Conservation (phyloP, 805 yeast genomes). For the Wickerhamomyces subpelliculosus region DNA sequence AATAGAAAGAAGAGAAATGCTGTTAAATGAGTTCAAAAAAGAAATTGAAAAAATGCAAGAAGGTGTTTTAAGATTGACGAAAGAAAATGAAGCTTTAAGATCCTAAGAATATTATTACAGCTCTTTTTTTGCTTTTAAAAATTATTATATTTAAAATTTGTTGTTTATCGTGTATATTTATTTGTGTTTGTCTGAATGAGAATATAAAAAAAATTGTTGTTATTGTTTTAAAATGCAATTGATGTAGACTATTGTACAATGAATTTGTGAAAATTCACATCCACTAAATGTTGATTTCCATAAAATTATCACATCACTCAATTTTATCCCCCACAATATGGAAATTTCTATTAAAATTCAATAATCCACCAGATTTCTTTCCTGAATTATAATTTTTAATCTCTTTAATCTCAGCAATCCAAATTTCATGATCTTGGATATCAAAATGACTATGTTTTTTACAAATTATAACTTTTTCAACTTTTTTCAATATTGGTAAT, state of each 20-base stretch:
- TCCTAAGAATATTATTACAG: background rate
- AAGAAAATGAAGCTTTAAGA: conserved; percentile 14
- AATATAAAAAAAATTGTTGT: too few species aligned
- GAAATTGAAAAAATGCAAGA: conserved; percentile 19
- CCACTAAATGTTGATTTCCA: too few species aligned
- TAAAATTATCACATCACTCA: too few species aligned
- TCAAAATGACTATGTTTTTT: conserved; percentile 41
- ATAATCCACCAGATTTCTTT: conserved; percentile 48
- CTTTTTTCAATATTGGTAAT: conserved; percentile 45
- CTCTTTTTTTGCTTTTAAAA: too few species aligned
- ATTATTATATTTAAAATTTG: background rate
- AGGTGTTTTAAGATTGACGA: conserved; percentile 8
- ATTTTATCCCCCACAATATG: conserved; percentile 37
- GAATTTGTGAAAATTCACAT: too few species aligned
- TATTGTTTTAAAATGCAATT: too few species aligned
- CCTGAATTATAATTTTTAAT: conserved; percentile 23
- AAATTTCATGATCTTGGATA: conserved; percentile 83
- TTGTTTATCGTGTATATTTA: background rate
- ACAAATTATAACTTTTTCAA: conserved; percentile 61
- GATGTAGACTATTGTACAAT: too few species aligned
- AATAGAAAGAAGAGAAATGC: conserved; percentile 12
- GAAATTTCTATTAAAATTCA: conserved; percentile 59
- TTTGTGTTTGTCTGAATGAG: background rate
- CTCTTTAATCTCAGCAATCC: conserved; percentile 75
- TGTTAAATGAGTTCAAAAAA: conserved; percentile 19